Evolutionary conservation across 2,329 filamentous ascomycete genomes (phyloP).

Genomic region (Arthrobotrys megalospora): DNA sequence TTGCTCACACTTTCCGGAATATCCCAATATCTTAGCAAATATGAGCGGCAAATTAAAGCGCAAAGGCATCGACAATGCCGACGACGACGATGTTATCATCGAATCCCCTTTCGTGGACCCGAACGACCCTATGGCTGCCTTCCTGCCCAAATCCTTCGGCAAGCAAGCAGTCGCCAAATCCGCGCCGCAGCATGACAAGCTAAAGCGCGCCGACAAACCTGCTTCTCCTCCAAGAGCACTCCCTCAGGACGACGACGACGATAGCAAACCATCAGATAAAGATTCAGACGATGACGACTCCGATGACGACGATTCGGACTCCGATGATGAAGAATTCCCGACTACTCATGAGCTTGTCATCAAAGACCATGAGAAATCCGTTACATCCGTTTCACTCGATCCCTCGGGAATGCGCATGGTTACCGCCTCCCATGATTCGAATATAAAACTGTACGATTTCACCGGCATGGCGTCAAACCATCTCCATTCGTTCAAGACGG

Average conservation of each 20-base stretch:
- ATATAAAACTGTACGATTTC: slow-evolving; percentile 93
- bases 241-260: slow-evolving; percentile 65
- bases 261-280: slow-evolving; percentile 75
- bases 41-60: slow-evolving; percentile 56
- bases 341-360: slow-evolving; percentile 92
- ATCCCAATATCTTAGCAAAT: not conserved
- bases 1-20: not conserved
- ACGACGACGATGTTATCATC: slow-evolving; percentile 74
- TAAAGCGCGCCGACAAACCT: slow-evolving; percentile 53
- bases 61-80: slow-evolving; percentile 32
- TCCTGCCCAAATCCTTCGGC: slow-evolving; percentile 86
- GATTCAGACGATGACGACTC: slow-evolving; percentile 78
- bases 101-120: slow-evolving; percentile 72
- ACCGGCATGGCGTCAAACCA: slow-evolving; percentile 95
- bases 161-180: slow-evolving; percentile 75
- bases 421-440: slow-evolving; percentile 92
- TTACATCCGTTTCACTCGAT: slow-evolving; percentile 88
- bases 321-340: slow-evolving; percentile 83
- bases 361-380: slow-evolving; percentile 89
- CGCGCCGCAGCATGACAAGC: slow-evolving; percentile 43
- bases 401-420: slow-evolving; percentile 86
- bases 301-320: slow-evolving; percentile 73
- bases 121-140: slow-evolving; percentile 81
- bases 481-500: slow-evolving; percentile 89
- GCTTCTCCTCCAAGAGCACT: slow-evolving; percentile 24